phyloP scores from a whole-genome alignment of 2,329 filamentous ascomycete genomes.

The Ophiostoma piceae region DNA sequence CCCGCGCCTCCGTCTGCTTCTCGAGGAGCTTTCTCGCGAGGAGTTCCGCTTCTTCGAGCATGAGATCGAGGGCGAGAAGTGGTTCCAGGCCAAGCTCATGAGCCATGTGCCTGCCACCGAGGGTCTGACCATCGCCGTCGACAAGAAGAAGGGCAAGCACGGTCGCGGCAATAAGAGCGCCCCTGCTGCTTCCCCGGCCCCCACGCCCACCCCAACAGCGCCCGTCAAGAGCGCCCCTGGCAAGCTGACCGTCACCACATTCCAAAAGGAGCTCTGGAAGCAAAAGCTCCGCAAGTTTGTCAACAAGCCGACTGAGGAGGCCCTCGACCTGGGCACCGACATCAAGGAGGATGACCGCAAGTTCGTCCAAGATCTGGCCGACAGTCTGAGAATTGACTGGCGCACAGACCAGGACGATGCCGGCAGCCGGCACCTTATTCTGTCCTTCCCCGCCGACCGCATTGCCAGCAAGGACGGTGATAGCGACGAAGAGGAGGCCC shows the following conservation, averaged over 20 bases:
- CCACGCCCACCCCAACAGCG: conserved; percentile 27
- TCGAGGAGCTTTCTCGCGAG: conserved; percentile 80
- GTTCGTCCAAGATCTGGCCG: conserved; percentile 83
- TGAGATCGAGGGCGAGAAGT: conserved; percentile 81
- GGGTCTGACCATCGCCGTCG: conserved; percentile 34
- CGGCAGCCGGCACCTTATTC: conserved; percentile 48
- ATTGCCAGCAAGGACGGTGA: conserved; percentile 35
- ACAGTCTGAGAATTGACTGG: conserved; percentile 54
- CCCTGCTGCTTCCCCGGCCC: background rate
- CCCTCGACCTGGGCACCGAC: conserved; percentile 67
- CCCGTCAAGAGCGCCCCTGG: conserved; percentile 46
- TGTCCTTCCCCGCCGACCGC: conserved; percentile 45
- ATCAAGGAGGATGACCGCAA: conserved; percentile 82
- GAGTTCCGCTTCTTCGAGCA: conserved; percentile 91
- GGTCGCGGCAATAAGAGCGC: conserved; percentile 12
- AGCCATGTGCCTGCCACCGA: conserved; percentile 52
- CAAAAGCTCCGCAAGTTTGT: conserved; percentile 77
- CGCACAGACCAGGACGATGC: conserved; percentile 53
- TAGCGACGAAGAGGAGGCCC: conserved; percentile 75
- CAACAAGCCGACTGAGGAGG: conserved; percentile 56
- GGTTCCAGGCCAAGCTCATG: conserved; percentile 83
- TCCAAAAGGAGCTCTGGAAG: conserved; percentile 77
- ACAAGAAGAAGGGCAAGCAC: conserved; percentile 23
- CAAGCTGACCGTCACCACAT: conserved; percentile 67
- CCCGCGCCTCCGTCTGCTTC: conserved; percentile 66